phyloP scores from a whole-genome alignment of 169 alveolate species.

The Plasmodium knowlesi region DNA sequence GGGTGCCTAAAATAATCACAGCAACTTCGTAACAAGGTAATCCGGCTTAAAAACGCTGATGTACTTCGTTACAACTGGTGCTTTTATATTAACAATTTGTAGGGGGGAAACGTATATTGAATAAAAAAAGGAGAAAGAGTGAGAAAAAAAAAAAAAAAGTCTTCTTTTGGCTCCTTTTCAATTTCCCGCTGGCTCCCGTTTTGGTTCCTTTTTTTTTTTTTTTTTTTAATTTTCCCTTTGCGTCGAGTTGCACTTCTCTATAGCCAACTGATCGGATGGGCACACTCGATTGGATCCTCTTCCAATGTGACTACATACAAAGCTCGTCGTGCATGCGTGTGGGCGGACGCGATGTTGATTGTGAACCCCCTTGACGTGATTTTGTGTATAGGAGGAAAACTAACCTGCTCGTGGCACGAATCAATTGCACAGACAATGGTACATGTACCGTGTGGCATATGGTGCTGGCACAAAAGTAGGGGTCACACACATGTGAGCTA shows the following conservation, averaged over 20 bases:
- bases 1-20: neutral
- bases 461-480: neutral
- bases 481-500: neutral
- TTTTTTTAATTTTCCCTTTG: neutral
- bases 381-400: neutral
- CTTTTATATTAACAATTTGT: neutral
- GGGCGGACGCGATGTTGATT: neutral
- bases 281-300: neutral
- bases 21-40: neutral
- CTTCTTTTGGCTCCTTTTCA: neutral
- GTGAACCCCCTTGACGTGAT: neutral
- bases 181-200: neutral
- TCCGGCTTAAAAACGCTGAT: neutral
- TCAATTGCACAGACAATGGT: neutral
- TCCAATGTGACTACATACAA: conserved; percentile 11
- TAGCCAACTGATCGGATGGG: conserved; percentile 4
- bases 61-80: neutral
- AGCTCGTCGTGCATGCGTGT: neutral
- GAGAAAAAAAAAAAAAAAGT: neutral
- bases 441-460: neutral
- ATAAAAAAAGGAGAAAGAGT: neutral
- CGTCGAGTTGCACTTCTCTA: neutral
- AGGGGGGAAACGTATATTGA: neutral
- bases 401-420: neutral
- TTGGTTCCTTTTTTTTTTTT: neutral